Percentiles rank a stretch among this genome's conserved stretches.
Evolutionary conservation across 768 basidiomycete species (phyloP).

Genomic region (Cyclocybe aegerita): DNA sequence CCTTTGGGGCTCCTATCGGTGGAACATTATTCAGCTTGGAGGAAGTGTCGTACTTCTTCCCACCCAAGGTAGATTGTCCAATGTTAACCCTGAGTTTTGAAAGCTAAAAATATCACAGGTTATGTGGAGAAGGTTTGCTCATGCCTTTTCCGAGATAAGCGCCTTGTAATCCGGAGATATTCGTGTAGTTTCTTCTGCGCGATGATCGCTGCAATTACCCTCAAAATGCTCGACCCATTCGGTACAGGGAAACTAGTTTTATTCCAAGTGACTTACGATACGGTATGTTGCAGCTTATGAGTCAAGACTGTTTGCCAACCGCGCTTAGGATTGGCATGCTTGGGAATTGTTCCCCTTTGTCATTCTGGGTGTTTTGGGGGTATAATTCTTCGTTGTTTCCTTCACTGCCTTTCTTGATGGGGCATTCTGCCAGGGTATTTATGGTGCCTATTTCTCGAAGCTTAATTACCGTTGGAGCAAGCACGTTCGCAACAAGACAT

Average conservation of each 20-base stretch:
- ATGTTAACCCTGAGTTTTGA: not conserved
- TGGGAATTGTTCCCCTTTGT: slow-evolving; percentile 86
- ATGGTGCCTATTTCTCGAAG: slow-evolving; percentile 92
- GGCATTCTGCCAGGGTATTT: slow-evolving; percentile 64
- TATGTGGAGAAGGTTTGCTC: slow-evolving; percentile 86
- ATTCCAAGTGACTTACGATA: slow-evolving; percentile 89
- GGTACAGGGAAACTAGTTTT: slow-evolving; percentile 92
- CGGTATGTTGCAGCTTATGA: slow-evolving; percentile 38
- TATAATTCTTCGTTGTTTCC: slow-evolving; percentile 32
- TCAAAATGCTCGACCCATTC: slow-evolving; percentile 92
- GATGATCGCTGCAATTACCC: slow-evolving; percentile 93
- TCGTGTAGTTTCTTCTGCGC: slow-evolving; percentile 90
- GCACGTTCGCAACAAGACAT: slow-evolving; percentile 77
- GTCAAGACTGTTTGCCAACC: not conserved
- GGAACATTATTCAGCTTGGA: slow-evolving; percentile 92
- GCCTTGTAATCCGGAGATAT: slow-evolving; percentile 22
- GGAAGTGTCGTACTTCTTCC: slow-evolving; percentile 96
- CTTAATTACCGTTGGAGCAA: slow-evolving; percentile 89
- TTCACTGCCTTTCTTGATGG: slow-evolving; percentile 1
- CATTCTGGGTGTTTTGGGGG: slow-evolving; percentile 86
- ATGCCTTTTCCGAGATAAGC: slow-evolving; percentile 19
- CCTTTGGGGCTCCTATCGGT: slow-evolving; percentile 96
- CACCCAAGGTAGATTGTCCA: slow-evolving; percentile 65
- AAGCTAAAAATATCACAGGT: slow-evolving; percentile 41
- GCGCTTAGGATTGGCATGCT: slow-evolving; percentile 82